Base-by-base conservation (phyloP, 2,329 filamentous ascomycete species). In the Ustulina deusta region DNA sequence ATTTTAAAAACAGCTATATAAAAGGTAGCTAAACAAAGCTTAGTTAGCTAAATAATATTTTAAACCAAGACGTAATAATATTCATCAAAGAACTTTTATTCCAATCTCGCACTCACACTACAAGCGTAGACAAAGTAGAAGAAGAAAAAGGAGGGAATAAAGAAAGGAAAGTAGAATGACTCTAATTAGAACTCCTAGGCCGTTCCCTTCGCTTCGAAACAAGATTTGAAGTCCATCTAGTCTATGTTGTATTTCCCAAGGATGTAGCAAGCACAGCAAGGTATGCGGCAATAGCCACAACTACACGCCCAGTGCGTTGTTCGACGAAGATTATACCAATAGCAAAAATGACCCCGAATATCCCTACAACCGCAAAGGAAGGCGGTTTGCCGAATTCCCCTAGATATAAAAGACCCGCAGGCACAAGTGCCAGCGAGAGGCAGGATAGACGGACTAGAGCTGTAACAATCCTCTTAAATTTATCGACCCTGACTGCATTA, bases 261-360 rank as follows among this genome's bases (percentile, higher is more conserved):
- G 65, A 52, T 20, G 56, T 54, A 27, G 60, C 65, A 10, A 72
- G 68, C 20, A 74, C 67, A 1, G 72, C 72, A 27, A 68, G 65
- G 52, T 68, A 74, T 11, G 73, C 71, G 6, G 63, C 27, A 10
- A 71, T 17, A 10, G 69, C 69, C 10, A 74, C 63, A 2, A 72
- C 61, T 2, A 69, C 51, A 25, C 62, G 65, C 1, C 56, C 60
- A 4, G 66, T 65, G 6, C 65, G 69, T 1, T 57, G 7, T 42
- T 74, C 70, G 46, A 73, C 57, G 15, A 34, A 6, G 1, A 61
- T 27, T 42, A 72, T 40, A 40, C 44, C 64, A 44, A 54, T 1
- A 17, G 65, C 52, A 38, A 74, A 74, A 52, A 68, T 1, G 13
- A 34, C 22, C 0, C 66, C 63, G 34, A 55, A 71, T 27, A 59